Evolutionary conservation across 805 yeast genomes (phyloP).

Genomic region (Wickerhamiella sorbophila): DNA sequence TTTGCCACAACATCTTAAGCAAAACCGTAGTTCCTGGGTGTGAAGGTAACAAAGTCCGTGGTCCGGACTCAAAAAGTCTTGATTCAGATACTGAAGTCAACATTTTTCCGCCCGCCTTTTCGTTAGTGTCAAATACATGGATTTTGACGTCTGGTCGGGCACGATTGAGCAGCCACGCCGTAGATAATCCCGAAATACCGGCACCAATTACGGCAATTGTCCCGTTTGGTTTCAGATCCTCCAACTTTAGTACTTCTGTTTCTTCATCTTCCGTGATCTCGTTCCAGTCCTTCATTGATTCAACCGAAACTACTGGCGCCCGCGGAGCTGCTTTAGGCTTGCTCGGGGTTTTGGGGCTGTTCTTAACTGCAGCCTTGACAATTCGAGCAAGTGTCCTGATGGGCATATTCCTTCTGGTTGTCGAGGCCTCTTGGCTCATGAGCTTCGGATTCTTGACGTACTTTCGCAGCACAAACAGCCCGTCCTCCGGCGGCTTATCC

Average conservation of each 20-base stretch:
- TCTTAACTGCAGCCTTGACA: conserved; percentile 11
- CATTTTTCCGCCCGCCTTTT: conserved; percentile 70
- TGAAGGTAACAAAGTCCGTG: conserved; percentile 74
- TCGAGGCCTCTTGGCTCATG: conserved; percentile 1
- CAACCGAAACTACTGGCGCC: conserved; percentile 2
- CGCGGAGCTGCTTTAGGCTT: neutral
- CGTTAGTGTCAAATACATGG: conserved; percentile 42
- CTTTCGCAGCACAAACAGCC: conserved; percentile 12
- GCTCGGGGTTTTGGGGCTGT: neutral
- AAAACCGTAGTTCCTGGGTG: conserved; percentile 45
- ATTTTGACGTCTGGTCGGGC: conserved; percentile 67
- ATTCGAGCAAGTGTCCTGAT: conserved; percentile 7
- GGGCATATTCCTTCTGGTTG: conserved; percentile 9
- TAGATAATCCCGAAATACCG: conserved; percentile 72
- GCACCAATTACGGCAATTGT: conserved; percentile 68
- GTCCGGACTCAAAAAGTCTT: conserved; percentile 59
- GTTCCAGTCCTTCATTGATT: conserved; percentile 17
- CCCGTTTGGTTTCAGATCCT: conserved; percentile 21
- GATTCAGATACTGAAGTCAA: conserved; percentile 7
- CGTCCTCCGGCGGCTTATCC: conserved; percentile 17
- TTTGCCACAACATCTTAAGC: conserved; percentile 23
- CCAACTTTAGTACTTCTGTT: conserved; percentile 18
- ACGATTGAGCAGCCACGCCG: conserved; percentile 33
- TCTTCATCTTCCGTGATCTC: conserved; percentile 20
- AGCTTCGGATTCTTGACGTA: conserved; percentile 2